Percentiles rank a stretch among this genome's conserved stretches.
phyloP scores from a whole-genome alignment of 768 basidiomycete genomes.

The Pilatotrama ljubarskyi region DNA sequence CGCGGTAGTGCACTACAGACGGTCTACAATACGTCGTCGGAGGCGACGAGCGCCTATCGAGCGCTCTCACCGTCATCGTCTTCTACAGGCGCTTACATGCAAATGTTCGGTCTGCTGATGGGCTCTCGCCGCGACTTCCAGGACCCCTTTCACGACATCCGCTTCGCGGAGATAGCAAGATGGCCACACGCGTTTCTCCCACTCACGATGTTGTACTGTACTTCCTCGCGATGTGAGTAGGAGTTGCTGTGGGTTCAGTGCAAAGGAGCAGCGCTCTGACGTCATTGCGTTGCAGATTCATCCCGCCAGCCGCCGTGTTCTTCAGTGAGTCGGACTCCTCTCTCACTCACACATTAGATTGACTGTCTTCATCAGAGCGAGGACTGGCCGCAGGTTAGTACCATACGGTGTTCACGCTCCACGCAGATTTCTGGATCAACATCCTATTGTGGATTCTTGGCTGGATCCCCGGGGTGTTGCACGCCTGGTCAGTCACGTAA shows the following conservation, averaged over 20 bases:
- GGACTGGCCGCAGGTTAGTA: conserved; percentile 27
- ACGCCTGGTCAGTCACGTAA: conserved; percentile 41
- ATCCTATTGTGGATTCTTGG: conserved; percentile 43
- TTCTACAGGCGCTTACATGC: no score
- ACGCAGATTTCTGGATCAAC: conserved; percentile 40
- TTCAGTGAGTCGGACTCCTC: conserved; percentile 33
- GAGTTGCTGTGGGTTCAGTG: not conserved
- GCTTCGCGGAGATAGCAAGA: conserved; percentile 30
- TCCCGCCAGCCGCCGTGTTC: conserved; percentile 35
- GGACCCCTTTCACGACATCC: not conserved
- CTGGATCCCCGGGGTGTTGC: conserved; percentile 46
- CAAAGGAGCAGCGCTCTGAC: not conserved
- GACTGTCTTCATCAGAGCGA: conserved; percentile 26
- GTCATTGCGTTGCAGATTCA: conserved; percentile 25
- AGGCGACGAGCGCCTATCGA: no score
- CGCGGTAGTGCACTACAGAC: no score
- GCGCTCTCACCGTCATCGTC: no score
- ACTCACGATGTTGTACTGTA: conserved; percentile 31
- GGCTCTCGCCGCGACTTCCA: not conserved
- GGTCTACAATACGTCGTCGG: no score
- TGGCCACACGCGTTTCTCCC: conserved; percentile 23
- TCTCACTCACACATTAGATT: not conserved
- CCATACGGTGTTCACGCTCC: not conserved
- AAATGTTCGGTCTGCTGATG: no score
- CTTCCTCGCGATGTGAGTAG: conserved; percentile 34